A percentile compares a stretch with the other conserved stretches of the same genome.
Conservation (phyloP, 169 alveolate genomes). For the Plasmodium billcollinsi region DNA sequence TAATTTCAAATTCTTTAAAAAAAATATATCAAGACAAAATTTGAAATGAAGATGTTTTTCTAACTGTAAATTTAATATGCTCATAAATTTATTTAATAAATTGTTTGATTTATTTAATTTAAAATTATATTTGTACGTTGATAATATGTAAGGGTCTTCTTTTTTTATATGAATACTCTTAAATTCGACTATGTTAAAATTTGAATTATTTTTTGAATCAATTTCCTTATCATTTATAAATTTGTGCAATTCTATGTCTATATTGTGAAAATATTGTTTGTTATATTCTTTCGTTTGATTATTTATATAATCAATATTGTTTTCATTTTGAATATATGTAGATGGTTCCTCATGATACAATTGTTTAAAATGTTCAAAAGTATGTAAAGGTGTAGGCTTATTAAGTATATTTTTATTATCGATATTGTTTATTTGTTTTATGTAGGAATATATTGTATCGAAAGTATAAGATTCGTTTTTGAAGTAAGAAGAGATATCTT, state of each 20-base stretch:
- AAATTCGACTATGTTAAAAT: slow-evolving; percentile 4
- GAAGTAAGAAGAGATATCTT: slow-evolving; percentile 46
- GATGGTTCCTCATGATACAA: not conserved
- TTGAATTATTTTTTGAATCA: not conserved
- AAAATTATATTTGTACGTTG: slow-evolving; percentile 22
- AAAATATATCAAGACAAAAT: slow-evolving; percentile 70
- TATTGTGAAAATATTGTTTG: not conserved
- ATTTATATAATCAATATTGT: not conserved
- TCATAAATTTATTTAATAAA: slow-evolving; percentile 56
- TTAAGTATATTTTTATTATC: not conserved
- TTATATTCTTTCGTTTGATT: not conserved
- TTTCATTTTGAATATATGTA: not conserved
- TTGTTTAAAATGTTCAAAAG: not conserved
- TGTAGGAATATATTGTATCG: slow-evolving; percentile 35
- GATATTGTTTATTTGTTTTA: not conserved
- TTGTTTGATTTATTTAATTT: slow-evolving; percentile 52
- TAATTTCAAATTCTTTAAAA: slow-evolving; percentile 59
- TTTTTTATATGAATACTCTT: slow-evolving; percentile 20
- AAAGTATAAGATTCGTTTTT: slow-evolving; percentile 48
- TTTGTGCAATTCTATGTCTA: not conserved
- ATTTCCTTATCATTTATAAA: slow-evolving; percentile 5
- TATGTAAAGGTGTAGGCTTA: not conserved
- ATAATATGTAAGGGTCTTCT: slow-evolving; percentile 1
- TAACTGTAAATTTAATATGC: slow-evolving; percentile 50
- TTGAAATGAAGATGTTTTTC: slow-evolving; percentile 69